Conservation (phyloP, 805 yeast genomes). For the Candida qinlingensis region DNA sequence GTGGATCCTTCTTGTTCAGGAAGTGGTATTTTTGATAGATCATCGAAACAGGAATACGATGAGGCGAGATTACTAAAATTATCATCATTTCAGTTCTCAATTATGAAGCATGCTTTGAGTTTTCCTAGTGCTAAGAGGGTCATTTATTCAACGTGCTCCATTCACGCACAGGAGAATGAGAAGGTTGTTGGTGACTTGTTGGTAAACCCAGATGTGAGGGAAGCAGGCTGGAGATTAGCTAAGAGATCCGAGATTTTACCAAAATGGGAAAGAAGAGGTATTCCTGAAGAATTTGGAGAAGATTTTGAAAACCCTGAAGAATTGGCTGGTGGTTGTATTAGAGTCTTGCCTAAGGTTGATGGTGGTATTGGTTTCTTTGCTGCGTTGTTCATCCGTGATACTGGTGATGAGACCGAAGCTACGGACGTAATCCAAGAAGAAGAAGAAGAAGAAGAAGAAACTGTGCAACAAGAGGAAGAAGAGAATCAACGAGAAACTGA, state of each 20-base stretch:
- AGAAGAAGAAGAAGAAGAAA: background rate
- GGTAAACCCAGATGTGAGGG: slow-evolving; percentile 55
- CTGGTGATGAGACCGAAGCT: background rate
- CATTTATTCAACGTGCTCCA: slow-evolving; percentile 93
- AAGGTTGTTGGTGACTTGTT: slow-evolving; percentile 79
- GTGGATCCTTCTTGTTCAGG: slow-evolving; percentile 99
- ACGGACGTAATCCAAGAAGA: no score
- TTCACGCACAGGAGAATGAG: slow-evolving; percentile 92
- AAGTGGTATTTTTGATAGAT: slow-evolving; percentile 86
- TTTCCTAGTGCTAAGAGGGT: slow-evolving; percentile 75
- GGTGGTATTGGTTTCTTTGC: slow-evolving; percentile 99
- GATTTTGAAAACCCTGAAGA: slow-evolving; percentile 42
- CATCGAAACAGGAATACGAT: slow-evolving; percentile 38
- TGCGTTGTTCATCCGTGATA: slow-evolving; percentile 68
- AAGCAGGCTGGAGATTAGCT: slow-evolving; percentile 71
- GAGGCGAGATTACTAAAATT: slow-evolving; percentile 62
- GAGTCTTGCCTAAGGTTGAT: slow-evolving; percentile 81
- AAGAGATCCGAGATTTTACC: slow-evolving; percentile 63
- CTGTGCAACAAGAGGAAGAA: background rate
- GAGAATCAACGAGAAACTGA: background rate
- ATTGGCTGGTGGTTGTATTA: slow-evolving; percentile 79
- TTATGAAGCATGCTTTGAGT: slow-evolving; percentile 80
- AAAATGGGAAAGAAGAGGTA: slow-evolving; percentile 82
- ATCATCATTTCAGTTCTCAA: slow-evolving; percentile 81
- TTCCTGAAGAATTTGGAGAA: slow-evolving; percentile 53